phyloP scores from a whole-genome alignment of 2,329 filamentous ascomycete genomes.

The Colletotrichum magnum region DNA sequence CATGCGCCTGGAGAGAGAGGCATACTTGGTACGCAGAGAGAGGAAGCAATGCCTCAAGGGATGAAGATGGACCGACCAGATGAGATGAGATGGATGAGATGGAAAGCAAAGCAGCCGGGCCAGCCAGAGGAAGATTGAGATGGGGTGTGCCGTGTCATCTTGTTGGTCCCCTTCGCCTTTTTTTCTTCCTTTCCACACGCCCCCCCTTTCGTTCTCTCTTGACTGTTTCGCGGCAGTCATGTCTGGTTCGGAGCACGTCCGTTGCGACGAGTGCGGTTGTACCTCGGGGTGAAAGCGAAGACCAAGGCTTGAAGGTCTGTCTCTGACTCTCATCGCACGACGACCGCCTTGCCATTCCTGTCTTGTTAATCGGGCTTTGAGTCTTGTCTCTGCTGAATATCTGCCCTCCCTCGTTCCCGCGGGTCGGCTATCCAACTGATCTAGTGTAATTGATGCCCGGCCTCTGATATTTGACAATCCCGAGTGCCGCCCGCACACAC shows the following conservation, averaged over 20 bases:
- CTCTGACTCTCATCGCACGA: not conserved
- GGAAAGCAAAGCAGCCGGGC: conserved; percentile 20
- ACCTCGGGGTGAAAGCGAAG: not conserved
- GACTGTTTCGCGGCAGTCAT: conserved; percentile 26
- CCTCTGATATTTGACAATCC: not conserved
- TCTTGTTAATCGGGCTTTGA: conserved; percentile 10
- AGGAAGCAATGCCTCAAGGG: conserved; percentile 10
- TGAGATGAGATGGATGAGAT: conserved; percentile 35
- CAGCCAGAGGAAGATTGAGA: conserved; percentile 23
- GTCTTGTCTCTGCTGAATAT: conserved; percentile 4
- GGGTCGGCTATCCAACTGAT: conserved; percentile 6
- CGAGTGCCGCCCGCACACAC: conserved; percentile 32
- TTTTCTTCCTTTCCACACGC: not conserved
- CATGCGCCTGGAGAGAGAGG: not conserved
- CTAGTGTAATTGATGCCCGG: not conserved
- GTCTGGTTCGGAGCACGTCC: conserved; percentile 22
- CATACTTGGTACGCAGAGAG: not conserved
- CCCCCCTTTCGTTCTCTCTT: conserved; percentile 26
- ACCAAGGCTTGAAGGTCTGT: not conserved
- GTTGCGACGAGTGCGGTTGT: not conserved
- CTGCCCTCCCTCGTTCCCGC: conserved; percentile 5
- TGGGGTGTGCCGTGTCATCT: conserved; percentile 19
- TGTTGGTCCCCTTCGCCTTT: conserved; percentile 16
- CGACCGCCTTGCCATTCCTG: not conserved
- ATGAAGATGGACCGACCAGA: conserved; percentile 7